Evolutionary conservation across 2,329 filamentous ascomycete species (phyloP), one percentile per base, ranked within the genome.

Genomic region (Ceratocystis diversiconidia): DNA sequence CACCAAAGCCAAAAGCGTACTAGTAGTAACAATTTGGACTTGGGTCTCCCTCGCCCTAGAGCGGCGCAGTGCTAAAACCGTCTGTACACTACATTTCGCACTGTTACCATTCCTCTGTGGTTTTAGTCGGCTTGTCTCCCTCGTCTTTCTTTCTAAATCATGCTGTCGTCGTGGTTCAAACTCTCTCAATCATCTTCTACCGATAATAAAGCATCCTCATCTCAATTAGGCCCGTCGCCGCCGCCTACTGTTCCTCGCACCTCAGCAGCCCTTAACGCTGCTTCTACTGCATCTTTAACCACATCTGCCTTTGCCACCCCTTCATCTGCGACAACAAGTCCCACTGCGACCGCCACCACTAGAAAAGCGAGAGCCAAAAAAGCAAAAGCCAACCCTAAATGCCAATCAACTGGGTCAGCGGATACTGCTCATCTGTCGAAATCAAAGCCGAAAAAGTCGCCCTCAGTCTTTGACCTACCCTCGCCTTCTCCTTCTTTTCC

Each of bases 1-100:
- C 30, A 30, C 19, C 63, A 55, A 65, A 61, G 55, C 63, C 63
- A 25, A 65, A 65, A 61, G 43, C 22, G 61, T 65, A 65, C 63
- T 65, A 65, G 63, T 44, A 36, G 36, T 15, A 41, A 15, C 36
- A 41, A 41, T 5, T 41, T 41, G 43, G 62, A 25, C 41, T 61
- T 61, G 55, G 63, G 41, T 36, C 48, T 28, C 25, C 28, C 57
- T 50, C 36, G 36, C 36, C 36, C 63, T 43, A 22, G 17, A 36
- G 25, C 22, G 43, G 57, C 41, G 28, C 55, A 60, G 63, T 65
- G 41, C 43, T 17, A 36, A 50, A 46, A 41, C 41, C 25, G 22
- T 48, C 25, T 19, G 17, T 15, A n/a, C 17, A 60, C 44, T 10
- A 41, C 7, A 12, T n/a, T 41, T 15, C 28, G 32, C 63, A 65